These are phyloP conservation scores for Fraxinus angustifolia DNA, from an alignment of 305 asterid genomes.

Conservation along the genomic window DNA sequence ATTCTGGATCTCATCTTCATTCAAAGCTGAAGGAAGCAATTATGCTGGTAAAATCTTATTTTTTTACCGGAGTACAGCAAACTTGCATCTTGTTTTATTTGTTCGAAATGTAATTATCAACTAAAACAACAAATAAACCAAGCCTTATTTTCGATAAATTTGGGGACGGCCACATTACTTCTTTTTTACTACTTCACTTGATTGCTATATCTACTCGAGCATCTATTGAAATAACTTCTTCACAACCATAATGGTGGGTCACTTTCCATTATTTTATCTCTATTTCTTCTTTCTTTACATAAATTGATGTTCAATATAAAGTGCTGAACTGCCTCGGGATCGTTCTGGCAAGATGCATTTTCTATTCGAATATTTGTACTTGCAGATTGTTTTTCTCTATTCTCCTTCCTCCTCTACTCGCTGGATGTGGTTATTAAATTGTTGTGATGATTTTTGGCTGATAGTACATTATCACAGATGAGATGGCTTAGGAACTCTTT, in stretches of 20 bases:
- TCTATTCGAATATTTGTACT: background rate
- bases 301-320: background rate
- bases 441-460: background rate
- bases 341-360: background rate
- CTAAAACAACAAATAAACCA: background rate
- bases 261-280: background rate
- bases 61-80: background rate
- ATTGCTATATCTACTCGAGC: background rate
- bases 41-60: constrained; percentile 52
- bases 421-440: background rate
- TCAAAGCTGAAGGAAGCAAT: constrained; percentile 81
- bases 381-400: background rate
- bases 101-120: background rate
- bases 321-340: background rate
- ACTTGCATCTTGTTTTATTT: background rate
- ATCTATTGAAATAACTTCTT: background rate
- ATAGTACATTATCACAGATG: background rate
- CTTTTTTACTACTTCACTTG: background rate
- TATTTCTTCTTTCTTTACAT: background rate
- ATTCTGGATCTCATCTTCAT: constrained; percentile 83
- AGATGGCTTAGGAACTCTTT: background rate
- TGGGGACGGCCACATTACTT: background rate
- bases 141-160: background rate
- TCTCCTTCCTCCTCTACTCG: background rate
- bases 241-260: background rate